Evolutionary conservation across 495 filamentous ascomycete species (phyloP), one percentile per base, ranked within the genome.

Genomic region (Talaromyces proteolyticus): DNA sequence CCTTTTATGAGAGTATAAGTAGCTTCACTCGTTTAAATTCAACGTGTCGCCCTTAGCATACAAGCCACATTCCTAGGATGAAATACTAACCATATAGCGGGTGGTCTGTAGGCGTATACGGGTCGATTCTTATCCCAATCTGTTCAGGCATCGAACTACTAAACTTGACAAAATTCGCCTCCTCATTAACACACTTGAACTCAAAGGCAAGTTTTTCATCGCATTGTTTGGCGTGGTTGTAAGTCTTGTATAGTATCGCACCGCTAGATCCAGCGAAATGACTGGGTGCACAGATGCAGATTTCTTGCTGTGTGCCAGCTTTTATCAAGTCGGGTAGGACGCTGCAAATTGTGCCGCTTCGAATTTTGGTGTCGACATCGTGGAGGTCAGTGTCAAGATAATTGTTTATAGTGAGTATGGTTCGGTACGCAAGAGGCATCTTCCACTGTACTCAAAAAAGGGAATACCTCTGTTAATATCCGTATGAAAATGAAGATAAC

Each of bases 401-500:
- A 11, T 49, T 49, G 36, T 49, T 26, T 18, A 49, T 49, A 10
- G 47, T 49, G 18, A 49, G 29, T 29, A 49, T 49, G 19, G 47
- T 49, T 18, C 47, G 47, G 16, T 49, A 49, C 8, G 47, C 29
- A 17, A 49, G n/a, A 17, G 47, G 47, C 47, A 49, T 49, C 17
- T 49, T 20, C 14, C 29, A 10, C n/a, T n/a, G n/a, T n/a, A n/a
- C n/a, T n/a, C n/a, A n/a, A n/a, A n/a, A n/a, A n/a, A n/a, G n/a
- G n/a, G n/a, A n/a, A n/a, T n/a, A n/a, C n/a, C n/a, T n/a, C n/a
- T n/a, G n/a, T n/a, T n/a, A n/a, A n/a, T n/a, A n/a, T n/a, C n/a
- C n/a, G n/a, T n/a, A n/a, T n/a, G n/a, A n/a, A n/a, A n/a, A n/a
- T n/a, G n/a, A n/a, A n/a, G n/a, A n/a, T n/a, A n/a, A n/a, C n/a